These are phyloP conservation scores for Fonsecaea pedrosoi DNA, from an alignment of 2,329 filamentous ascomycete genomes.

Conservation along the genomic window DNA sequence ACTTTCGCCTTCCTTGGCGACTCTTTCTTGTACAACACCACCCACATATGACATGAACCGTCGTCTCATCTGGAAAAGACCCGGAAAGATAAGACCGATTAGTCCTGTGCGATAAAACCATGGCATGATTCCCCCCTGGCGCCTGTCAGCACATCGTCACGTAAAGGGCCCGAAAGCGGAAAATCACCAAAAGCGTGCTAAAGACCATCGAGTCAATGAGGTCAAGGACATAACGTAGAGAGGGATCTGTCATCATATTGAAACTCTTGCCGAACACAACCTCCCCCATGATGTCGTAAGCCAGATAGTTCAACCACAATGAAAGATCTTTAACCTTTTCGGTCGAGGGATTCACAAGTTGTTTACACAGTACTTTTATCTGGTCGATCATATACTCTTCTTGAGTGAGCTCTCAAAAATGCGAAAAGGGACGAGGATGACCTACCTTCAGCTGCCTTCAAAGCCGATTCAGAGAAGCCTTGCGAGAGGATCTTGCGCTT, in stretches of 20 bases:
- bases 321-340: conserved; percentile 41
- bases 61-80: not conserved
- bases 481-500: conserved; percentile 39
- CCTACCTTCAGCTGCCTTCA: conserved; percentile 33
- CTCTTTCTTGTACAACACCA: not conserved
- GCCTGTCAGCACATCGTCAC: too few species aligned
- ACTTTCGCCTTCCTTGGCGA: not conserved
- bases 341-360: conserved; percentile 26
- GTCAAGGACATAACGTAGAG: not conserved
- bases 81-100: not conserved
- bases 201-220: not conserved
- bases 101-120: not conserved
- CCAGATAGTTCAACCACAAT: conserved; percentile 46
- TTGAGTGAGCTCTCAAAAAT: too few species aligned
- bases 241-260: conserved; percentile 43
- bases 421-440: too few species aligned
- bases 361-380: conserved; percentile 10
- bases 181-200: not conserved
- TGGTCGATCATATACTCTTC: conserved; percentile 31
- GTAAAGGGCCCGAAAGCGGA: too few species aligned
- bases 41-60: not conserved
- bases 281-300: conserved; percentile 52
- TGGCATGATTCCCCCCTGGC: not conserved
- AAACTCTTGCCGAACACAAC: conserved; percentile 51
- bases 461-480: conserved; percentile 44